Evolutionary conservation across 2,329 filamentous ascomycete genomes (phyloP).

Genomic region (Pezicula carpinea): DNA sequence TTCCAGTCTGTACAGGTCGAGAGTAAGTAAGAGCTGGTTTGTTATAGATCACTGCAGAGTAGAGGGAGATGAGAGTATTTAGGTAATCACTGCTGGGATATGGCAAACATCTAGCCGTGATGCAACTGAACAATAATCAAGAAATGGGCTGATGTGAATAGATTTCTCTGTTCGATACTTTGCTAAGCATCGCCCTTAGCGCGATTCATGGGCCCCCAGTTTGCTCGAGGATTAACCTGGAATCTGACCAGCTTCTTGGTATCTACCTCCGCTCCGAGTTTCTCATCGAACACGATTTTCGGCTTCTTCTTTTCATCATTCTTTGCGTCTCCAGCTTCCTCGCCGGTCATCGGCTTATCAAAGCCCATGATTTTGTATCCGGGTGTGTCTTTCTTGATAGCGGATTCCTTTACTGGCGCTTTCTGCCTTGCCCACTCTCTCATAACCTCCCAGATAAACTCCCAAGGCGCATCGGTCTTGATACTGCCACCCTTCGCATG

Average conservation of each 20-base stretch:
- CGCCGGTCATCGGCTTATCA: conserved; percentile 28
- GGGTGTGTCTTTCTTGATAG: conserved; percentile 64
- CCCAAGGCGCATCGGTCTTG: conserved; percentile 92
- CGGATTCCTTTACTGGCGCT: conserved; percentile 68
- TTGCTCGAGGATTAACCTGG: conserved; percentile 82
- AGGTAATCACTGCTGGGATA: too few relatives aligned
- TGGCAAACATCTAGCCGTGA: too few relatives aligned
- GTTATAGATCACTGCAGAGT: too few relatives aligned
- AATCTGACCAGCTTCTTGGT: conserved; percentile 74
- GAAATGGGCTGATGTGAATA: too few relatives aligned
- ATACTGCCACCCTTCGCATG: conserved; percentile 87
- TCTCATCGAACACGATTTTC: conserved; percentile 71
- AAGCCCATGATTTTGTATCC: conserved; percentile 64
- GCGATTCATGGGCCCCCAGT: conserved; percentile 72
- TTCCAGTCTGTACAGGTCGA: too few relatives aligned
- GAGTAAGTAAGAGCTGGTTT: too few relatives aligned
- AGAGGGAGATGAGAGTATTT: too few relatives aligned
- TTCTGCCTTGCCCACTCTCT: conserved; percentile 84
- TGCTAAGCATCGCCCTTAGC: conserved; percentile 22
- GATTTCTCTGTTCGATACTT: neutral
- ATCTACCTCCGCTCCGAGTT: conserved; percentile 65
- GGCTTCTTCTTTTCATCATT: conserved; percentile 26
- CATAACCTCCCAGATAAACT: conserved; percentile 87
- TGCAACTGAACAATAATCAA: too few relatives aligned
- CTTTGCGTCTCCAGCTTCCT: conserved; percentile 19